A percentile compares a stretch with the other conserved stretches of the same genome.
Evolutionary conservation across 2,329 filamentous ascomycete genomes (phyloP).

Genomic region (Nemania sp.): DNA sequence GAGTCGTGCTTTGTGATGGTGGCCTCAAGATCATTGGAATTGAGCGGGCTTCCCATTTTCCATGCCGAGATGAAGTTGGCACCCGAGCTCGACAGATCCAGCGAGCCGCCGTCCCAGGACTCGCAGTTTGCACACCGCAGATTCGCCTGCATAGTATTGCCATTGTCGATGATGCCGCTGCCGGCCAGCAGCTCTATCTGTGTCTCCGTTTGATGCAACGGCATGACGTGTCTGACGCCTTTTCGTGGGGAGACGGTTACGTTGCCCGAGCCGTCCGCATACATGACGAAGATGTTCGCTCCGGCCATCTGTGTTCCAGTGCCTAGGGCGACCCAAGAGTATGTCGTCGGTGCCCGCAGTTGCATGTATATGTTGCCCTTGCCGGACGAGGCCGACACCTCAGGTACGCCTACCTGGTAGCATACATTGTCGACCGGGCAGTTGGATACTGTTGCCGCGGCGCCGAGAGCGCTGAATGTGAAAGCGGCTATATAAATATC

Average conservation of each 20-base stretch:
- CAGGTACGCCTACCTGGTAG: slow-evolving; percentile 59
- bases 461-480: slow-evolving; percentile 28
- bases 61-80: slow-evolving; percentile 59
- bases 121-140: slow-evolving; percentile 58
- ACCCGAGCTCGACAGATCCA: slow-evolving; percentile 46
- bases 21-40: slow-evolving; percentile 45
- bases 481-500: slow-evolving; percentile 27
- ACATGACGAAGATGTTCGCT: slow-evolving; percentile 65
- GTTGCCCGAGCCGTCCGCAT: slow-evolving; percentile 60
- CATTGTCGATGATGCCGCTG: slow-evolving; percentile 55
- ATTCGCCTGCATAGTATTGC: slow-evolving; percentile 61
- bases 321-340: slow-evolving; percentile 62
- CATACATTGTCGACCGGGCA: slow-evolving; percentile 54
- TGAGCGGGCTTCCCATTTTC: slow-evolving; percentile 51
- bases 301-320: slow-evolving; percentile 59
- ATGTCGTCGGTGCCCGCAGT: slow-evolving; percentile 56
- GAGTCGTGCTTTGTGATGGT: slow-evolving; percentile 52
- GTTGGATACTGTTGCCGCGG: slow-evolving; percentile 39
- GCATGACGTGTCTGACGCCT: slow-evolving; percentile 52
- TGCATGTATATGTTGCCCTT: slow-evolving; percentile 64
- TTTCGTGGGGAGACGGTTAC: slow-evolving; percentile 63
- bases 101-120: slow-evolving; percentile 47
- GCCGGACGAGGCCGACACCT: slow-evolving; percentile 49
- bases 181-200: slow-evolving; percentile 59
- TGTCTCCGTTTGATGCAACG: slow-evolving; percentile 47